Percentiles rank a stretch among this genome's conserved stretches.
Conservation (phyloP, 148 eudicot genomes). For the Amaranthus cruentus region DNA sequence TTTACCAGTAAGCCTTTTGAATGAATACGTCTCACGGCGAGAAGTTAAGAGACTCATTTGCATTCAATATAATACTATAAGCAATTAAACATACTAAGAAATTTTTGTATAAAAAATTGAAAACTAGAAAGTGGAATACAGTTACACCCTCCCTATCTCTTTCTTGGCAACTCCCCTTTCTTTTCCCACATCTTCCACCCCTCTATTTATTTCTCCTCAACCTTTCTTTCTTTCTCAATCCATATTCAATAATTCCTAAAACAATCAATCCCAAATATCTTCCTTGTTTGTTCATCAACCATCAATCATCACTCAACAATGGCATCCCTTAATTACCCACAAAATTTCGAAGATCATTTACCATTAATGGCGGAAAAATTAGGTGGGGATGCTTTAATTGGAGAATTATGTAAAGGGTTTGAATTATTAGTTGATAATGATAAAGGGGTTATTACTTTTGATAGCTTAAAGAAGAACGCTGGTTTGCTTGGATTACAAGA, state of each 20-base stretch:
- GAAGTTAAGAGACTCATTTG: too few relatives aligned
- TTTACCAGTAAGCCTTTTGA: too few relatives aligned
- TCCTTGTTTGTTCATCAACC: background rate
- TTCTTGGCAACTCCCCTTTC: conserved; percentile 24
- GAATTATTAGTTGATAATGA: conserved; percentile 46
- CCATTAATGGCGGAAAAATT: conserved; percentile 71
- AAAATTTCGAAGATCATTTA: conserved; percentile 47
- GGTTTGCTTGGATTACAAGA: conserved; percentile 53
- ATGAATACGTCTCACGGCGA: too few relatives aligned
- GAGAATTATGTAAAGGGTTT: conserved; percentile 78
- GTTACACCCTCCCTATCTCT: conserved; percentile 7
- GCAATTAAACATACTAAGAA: too few relatives aligned
- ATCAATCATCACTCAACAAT: conserved; percentile 16
- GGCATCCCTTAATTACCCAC: conserved; percentile 15
- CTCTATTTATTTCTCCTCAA: background rate
- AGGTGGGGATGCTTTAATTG: conserved; percentile 72
- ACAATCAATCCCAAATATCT: background rate
- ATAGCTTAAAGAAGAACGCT: conserved; percentile 64
- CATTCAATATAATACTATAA: too few relatives aligned
- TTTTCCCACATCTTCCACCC: background rate
- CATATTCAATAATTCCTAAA: background rate
- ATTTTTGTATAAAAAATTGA: too few relatives aligned
- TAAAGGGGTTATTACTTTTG: conserved; percentile 67
- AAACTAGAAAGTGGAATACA: background rate
- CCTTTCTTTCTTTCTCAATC: background rate